Evolutionary conservation across 805 yeast species (phyloP).

Genomic region (Scheffersomyces stipitis): DNA sequence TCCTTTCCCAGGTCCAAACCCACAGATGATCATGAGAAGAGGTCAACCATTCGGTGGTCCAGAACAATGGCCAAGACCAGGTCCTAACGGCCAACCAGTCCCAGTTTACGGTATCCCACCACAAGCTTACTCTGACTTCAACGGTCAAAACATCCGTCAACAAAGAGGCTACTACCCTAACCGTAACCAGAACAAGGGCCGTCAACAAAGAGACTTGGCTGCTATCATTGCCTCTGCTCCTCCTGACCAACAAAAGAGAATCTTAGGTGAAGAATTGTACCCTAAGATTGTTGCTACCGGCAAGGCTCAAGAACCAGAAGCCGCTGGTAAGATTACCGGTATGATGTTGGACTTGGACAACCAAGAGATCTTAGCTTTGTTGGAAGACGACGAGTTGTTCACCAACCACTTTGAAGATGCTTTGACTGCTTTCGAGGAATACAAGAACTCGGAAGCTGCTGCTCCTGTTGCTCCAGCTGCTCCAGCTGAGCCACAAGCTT

Average conservation of each 20-base stretch:
- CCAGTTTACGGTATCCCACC: constrained; percentile 87
- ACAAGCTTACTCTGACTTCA: constrained; percentile 58
- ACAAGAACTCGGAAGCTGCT: constrained; percentile 53
- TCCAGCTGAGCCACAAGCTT: constrained; percentile 18
- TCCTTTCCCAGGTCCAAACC: constrained; percentile 78
- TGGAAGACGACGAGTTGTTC: constrained; percentile 88
- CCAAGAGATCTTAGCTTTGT: constrained; percentile 81
- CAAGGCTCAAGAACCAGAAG: constrained; percentile 86
- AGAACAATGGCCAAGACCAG: constrained; percentile 70
- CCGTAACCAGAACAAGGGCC: constrained; percentile 45
- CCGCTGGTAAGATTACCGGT: constrained; percentile 98
- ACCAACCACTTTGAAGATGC: constrained; percentile 93
- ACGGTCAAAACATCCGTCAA: constrained; percentile 45
- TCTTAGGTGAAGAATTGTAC: constrained; percentile 96
- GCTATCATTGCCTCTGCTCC: constrained; percentile 63
- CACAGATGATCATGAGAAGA: constrained; percentile 74
- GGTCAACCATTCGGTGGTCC: constrained; percentile 67
- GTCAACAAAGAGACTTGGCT: constrained; percentile 54
- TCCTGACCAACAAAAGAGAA: constrained; percentile 93
- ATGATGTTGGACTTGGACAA: constrained; percentile 96
- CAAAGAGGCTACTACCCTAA: constrained; percentile 59
- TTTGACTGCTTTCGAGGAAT: constrained; percentile 87
- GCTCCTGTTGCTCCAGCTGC: constrained; percentile 6
- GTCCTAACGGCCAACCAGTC: constrained; percentile 82
- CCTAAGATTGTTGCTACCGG: constrained; percentile 86